Evolutionary conservation across 768 basidiomycete species (phyloP), one percentile per base, ranked within the genome.

Genomic region (Sutorius australiensis): DNA sequence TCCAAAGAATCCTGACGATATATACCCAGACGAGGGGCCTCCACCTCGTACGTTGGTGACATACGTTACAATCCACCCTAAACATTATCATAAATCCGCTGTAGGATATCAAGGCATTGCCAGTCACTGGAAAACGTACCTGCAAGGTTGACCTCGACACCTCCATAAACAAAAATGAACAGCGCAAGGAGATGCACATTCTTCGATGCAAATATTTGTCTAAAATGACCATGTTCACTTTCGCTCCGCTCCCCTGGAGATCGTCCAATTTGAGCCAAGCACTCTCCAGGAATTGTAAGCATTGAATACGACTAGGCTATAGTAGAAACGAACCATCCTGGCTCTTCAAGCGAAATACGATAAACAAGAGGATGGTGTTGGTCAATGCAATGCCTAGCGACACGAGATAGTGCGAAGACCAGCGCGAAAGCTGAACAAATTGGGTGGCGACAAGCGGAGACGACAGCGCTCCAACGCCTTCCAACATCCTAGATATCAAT

Each of bases 401-500:
- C 1, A 72, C 72, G 10, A 92, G 75, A 61, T 84, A 94, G 64
- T 92, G 87, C 65, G 87, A 86, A 1, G 84, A 87, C 92, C 91
- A 93, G 32, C 72, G 77, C 0, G 57, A 66, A 21, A 80, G 60
- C 51, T 82, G 80, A 0, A 87, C 76, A 58, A 95, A 94, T 51
- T 92, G 87, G 0, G 93, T 95, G 0, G 92, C 79, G 0, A 86
- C 81, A 16, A 95, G 76, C 3, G 93, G 92, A 0, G 91, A 68
- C 9, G 73, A 73, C 11, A 88, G 71, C 2, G 87, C 87, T 2
- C 87, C 87, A 0, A 77, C 70, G 17, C 87, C 86, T 88, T 59
- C 10, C 24, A 16, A 43, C 5, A n/a, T 47, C 16, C n/a, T 14
- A 38, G n/a, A 21, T 9, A 12, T 58, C 24, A 69, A 51, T 24